These are phyloP conservation scores for Dichotomopilus funicola DNA, from an alignment of 2,329 filamentous ascomycete species.

Conservation along the genomic window DNA sequence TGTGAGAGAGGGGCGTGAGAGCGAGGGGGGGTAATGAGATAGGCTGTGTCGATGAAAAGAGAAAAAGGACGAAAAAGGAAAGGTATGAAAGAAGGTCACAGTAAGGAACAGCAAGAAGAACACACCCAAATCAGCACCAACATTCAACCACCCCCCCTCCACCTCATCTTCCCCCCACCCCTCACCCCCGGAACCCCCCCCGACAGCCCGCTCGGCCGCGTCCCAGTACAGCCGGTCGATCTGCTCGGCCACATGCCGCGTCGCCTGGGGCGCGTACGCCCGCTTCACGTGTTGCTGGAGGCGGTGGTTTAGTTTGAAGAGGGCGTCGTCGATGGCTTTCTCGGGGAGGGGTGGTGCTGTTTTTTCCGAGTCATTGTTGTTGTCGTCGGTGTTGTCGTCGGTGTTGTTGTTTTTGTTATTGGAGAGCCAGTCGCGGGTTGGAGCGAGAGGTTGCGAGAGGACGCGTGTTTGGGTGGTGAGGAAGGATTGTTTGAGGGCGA, in stretches of 20 bases:
- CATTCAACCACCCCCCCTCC: conserved; percentile 31
- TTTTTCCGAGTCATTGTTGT: conserved; percentile 37
- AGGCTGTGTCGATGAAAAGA: too few relatives aligned
- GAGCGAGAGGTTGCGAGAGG: conserved; percentile 52
- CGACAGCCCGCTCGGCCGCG: conserved; percentile 30
- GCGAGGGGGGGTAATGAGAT: too few relatives aligned
- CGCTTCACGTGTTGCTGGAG: conserved; percentile 59
- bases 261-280: conserved; percentile 62
- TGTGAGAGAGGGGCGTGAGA: too few relatives aligned
- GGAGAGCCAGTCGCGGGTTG: conserved; percentile 47
- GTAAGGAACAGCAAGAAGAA: conserved; percentile 13
- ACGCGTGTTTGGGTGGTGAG: conserved; percentile 55
- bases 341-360: conserved; percentile 34
- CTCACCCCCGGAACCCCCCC: conserved; percentile 27
- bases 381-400: conserved; percentile 50
- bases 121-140: conserved; percentile 42
- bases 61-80: too few relatives aligned
- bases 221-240: conserved; percentile 59
- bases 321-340: conserved; percentile 49
- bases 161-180: conserved; percentile 16
- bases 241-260: conserved; percentile 65
- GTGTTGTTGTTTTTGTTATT: conserved; percentile 43
- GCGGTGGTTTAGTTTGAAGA: conserved; percentile 53
- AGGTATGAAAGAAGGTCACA: too few relatives aligned
- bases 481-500: conserved; percentile 59